Percentiles rank a stretch among this genome's conserved stretches.
Evolutionary conservation across 2,329 filamentous ascomycete genomes (phyloP).

Genomic region (Zasmidium cellare): DNA sequence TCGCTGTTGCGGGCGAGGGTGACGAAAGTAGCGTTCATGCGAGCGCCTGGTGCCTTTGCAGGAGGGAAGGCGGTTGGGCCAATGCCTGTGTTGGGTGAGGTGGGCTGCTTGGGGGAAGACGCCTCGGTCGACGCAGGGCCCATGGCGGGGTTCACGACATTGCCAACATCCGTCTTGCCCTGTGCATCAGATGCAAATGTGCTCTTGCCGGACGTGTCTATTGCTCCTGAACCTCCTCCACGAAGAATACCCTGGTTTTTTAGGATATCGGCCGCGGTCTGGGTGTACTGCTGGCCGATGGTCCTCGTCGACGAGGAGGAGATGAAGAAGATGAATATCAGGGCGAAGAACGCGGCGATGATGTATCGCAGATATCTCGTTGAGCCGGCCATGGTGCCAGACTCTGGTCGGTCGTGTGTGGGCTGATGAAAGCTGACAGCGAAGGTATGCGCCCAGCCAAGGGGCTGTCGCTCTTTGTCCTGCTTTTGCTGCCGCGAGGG

Average conservation of each 20-base stretch:
- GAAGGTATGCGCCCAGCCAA: background rate
- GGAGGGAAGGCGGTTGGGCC: constrained; percentile 36
- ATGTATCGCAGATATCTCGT: constrained; percentile 72
- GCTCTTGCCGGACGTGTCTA: background rate
- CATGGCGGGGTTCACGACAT: constrained; percentile 16
- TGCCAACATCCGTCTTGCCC: background rate
- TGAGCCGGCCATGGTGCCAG: constrained; percentile 60
- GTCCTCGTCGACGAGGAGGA: constrained; percentile 57
- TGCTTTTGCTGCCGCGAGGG: background rate
- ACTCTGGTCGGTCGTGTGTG: background rate
- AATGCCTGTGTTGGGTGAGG: constrained; percentile 32
- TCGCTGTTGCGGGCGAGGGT: constrained; percentile 91
- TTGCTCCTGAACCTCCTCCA: constrained; percentile 13
- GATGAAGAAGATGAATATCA: constrained; percentile 80
- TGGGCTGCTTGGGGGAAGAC: constrained; percentile 14
- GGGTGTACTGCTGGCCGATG: constrained; percentile 31
- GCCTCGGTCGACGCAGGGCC: constrained; percentile 7
- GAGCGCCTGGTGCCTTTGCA: constrained; percentile 60
- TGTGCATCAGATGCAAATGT: constrained; percentile 1
- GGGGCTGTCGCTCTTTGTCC: background rate
- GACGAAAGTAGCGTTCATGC: constrained; percentile 97
- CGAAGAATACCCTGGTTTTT: constrained; percentile 36
- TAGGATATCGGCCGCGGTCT: constrained; percentile 36
- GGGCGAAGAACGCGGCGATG: constrained; percentile 78
- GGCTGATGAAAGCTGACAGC: background rate